phyloP scores from a whole-genome alignment of 805 yeast genomes.

The Candida bentonensis region DNA sequence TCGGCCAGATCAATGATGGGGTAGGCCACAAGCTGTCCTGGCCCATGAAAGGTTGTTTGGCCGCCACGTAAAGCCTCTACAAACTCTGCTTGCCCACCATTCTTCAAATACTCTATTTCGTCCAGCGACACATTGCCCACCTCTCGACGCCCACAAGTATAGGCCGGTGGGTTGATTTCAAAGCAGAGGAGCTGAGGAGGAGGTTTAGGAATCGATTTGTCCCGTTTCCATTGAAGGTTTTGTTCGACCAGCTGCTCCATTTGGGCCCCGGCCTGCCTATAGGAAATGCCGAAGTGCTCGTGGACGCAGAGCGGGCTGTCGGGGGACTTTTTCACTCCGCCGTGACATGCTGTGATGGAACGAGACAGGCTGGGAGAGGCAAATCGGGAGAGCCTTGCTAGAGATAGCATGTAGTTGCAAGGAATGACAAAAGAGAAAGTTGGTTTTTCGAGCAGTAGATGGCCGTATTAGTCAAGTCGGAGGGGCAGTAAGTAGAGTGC shows the following conservation, averaged over 20 bases:
- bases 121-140: constrained; percentile 31
- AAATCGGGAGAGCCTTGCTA: no score
- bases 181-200: constrained; percentile 63
- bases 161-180: constrained; percentile 63
- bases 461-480: no score
- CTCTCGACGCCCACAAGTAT: constrained; percentile 86
- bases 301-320: background rate
- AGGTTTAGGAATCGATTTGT: constrained; percentile 24
- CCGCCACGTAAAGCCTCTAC: constrained; percentile 88
- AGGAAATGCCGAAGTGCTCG: background rate
- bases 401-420: no score
- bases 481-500: no score
- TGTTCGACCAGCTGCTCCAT: background rate
- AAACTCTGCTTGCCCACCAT: constrained; percentile 33
- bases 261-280: background rate
- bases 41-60: constrained; percentile 91
- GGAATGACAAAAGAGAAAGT: no score
- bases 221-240: background rate
- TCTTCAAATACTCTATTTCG: constrained; percentile 16
- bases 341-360: no score
- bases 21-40: constrained; percentile 85
- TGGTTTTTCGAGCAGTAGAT: no score
- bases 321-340: background rate
- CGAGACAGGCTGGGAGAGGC: no score
- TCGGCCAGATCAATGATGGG: constrained; percentile 58